These are phyloP conservation scores for Dissophora ornata DNA, from an alignment of 192 early-diverging fungal species.

Conservation along the genomic window DNA sequence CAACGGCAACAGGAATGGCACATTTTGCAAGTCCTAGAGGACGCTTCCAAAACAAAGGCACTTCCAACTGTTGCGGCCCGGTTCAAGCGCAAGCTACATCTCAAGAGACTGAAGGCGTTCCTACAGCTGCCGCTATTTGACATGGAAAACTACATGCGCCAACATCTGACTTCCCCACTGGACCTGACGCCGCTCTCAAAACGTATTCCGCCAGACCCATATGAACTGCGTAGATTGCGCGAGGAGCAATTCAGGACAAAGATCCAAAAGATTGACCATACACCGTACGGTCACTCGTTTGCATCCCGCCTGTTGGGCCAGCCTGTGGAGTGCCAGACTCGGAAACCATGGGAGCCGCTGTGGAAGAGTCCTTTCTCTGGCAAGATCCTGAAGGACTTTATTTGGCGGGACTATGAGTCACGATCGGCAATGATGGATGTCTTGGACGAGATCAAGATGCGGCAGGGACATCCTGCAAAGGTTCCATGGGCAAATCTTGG, in stretches of 20 bases:
- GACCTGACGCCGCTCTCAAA: slow-evolving; percentile 32
- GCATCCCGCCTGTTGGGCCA: slow-evolving; percentile 76
- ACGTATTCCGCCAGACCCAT: slow-evolving; percentile 37
- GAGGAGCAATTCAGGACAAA: slow-evolving; percentile 46
- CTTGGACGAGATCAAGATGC: slow-evolving; percentile 58
- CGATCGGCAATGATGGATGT: slow-evolving; percentile 59
- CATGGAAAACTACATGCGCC: slow-evolving; percentile 66
- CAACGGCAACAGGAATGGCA: slow-evolving; percentile 66
- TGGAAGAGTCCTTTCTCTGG: slow-evolving; percentile 79
- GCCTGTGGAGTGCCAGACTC: slow-evolving; percentile 62
- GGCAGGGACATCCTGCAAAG: slow-evolving; percentile 49
- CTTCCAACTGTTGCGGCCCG: slow-evolving; percentile 56
- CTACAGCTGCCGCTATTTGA: slow-evolving; percentile 74
- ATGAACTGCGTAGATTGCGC: slow-evolving; percentile 29
- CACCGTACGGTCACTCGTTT: slow-evolving; percentile 79
- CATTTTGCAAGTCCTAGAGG: slow-evolving; percentile 63
- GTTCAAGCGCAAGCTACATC: slow-evolving; percentile 68
- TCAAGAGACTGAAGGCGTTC: slow-evolving; percentile 70
- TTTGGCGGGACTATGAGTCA: slow-evolving; percentile 77
- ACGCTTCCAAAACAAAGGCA: slow-evolving; percentile 48
- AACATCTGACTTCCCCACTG: slow-evolving; percentile 49
- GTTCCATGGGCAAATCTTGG: slow-evolving; percentile 16
- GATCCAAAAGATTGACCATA: slow-evolving; percentile 58
- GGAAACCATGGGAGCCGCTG: slow-evolving; percentile 63
- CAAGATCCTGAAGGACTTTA: slow-evolving; percentile 81